Conservation (phyloP, 2,329 filamentous ascomycete genomes). For the Aureobasidium subglaciale region DNA sequence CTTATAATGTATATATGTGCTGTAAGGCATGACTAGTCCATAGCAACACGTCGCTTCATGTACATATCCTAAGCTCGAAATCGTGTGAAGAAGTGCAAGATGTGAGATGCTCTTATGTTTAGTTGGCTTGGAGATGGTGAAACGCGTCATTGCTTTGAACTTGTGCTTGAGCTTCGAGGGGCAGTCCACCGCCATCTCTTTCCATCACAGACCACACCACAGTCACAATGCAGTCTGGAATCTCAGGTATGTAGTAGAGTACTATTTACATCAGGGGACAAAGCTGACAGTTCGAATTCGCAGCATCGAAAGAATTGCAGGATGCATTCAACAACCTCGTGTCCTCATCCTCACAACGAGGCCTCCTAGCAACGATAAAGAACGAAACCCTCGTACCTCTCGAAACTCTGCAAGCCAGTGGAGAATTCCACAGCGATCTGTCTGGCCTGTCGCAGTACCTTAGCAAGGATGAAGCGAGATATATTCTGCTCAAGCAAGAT, state of each 20-base stretch:
- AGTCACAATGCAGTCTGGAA: constrained; percentile 67
- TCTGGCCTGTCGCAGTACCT: constrained; percentile 55
- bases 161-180: constrained; percentile 9
- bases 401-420: constrained; percentile 45
- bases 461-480: constrained; percentile 60
- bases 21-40: too few relatives aligned
- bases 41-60: too few relatives aligned
- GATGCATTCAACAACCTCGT: constrained; percentile 65
- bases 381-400: constrained; percentile 61
- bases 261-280: background rate
- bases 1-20: too few relatives aligned
- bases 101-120: too few relatives aligned
- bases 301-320: constrained; percentile 71
- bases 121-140: background rate
- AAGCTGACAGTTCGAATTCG: background rate
- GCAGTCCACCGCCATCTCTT: constrained; percentile 2
- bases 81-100: too few relatives aligned
- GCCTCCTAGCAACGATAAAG: constrained; percentile 63
- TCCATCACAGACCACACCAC: background rate
- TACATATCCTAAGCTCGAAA: too few relatives aligned
- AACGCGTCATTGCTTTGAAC: constrained; percentile 12
- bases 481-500: constrained; percentile 62
- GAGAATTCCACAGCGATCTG: constrained; percentile 44
- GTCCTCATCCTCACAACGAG: constrained; percentile 55
- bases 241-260: constrained; percentile 50